These are phyloP conservation scores for Euptelea pleiosperma DNA, from an alignment of 164 flowering plant species.

Conservation along the genomic window DNA sequence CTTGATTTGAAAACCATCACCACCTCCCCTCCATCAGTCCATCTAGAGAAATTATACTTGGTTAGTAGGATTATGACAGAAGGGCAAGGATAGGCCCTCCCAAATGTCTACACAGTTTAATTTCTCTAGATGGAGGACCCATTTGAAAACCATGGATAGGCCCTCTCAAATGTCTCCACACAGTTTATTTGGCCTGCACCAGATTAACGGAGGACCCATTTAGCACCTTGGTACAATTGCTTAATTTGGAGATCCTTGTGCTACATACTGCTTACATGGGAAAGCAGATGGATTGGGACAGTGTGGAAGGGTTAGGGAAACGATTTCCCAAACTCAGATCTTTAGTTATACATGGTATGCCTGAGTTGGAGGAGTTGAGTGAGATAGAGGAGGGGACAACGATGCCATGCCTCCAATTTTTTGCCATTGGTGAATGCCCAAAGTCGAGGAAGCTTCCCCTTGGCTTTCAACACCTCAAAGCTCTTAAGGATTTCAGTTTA, in stretches of 20 bases:
- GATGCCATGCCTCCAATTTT: neutral
- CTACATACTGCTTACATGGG: neutral
- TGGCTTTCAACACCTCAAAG: neutral
- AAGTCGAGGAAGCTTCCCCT: neutral
- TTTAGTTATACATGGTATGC: neutral
- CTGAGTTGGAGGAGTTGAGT: neutral
- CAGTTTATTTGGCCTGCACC: neutral
- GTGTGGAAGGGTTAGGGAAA: neutral
- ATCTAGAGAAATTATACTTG: conserved; percentile 1
- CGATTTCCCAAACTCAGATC: neutral
- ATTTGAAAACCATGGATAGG: conserved; percentile 2
- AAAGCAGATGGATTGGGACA: neutral
- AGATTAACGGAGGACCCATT: neutral
- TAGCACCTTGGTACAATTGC: neutral
- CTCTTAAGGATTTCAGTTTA: no score
- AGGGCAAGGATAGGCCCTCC: no score
- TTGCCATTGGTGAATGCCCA: neutral
- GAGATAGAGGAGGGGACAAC: no score
- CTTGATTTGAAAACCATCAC: conserved; percentile 5
- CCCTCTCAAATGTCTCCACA: neutral
- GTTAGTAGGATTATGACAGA: neutral
- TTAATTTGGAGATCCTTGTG: neutral
- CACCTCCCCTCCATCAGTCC: conserved; percentile 1
- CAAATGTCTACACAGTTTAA: no score
- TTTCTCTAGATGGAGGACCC: no score